phyloP scores from a whole-genome alignment of 2,329 filamentous ascomycete genomes.

The Trematosphaeria pertusa region DNA sequence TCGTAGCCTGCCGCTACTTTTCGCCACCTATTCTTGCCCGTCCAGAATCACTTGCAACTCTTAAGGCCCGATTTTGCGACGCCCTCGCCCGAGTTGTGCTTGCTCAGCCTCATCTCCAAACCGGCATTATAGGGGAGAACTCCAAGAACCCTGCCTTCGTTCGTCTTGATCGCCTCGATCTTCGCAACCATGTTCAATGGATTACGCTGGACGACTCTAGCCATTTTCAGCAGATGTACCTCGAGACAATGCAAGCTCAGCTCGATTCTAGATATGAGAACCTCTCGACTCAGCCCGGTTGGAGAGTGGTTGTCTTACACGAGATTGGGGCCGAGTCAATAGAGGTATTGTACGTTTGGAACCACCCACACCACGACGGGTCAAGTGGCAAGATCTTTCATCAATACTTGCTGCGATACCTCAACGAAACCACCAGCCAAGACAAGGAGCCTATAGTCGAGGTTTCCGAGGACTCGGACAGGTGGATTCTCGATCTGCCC shows the following conservation, averaged over 20 bases:
- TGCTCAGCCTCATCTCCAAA: slow-evolving; percentile 19
- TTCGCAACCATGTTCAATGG: slow-evolving; percentile 23
- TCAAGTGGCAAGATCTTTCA: slow-evolving; percentile 23
- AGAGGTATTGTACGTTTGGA: slow-evolving; percentile 22
- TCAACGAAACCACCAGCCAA: slow-evolving; percentile 10
- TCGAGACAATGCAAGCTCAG: slow-evolving; percentile 17
- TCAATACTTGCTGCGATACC: slow-evolving; percentile 12
- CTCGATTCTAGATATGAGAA: slow-evolving; percentile 20
- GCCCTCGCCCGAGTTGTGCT: slow-evolving; percentile 18
- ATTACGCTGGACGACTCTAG: slow-evolving; percentile 8
- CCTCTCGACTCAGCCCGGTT: slow-evolving; percentile 19
- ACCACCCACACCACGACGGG: slow-evolving; percentile 24
- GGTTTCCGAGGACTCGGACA: slow-evolving; percentile 7
- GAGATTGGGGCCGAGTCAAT: slow-evolving; percentile 4
- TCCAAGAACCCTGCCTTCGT: slow-evolving; percentile 20
- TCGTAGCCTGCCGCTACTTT: slow-evolving; percentile 60
- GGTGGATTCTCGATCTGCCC: slow-evolving; percentile 16
- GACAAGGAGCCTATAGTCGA: slow-evolving; percentile 7
- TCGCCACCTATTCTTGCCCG: slow-evolving; percentile 15
- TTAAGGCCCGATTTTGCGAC: slow-evolving; percentile 12
- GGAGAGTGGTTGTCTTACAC: slow-evolving; percentile 20
- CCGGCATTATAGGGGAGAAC: slow-evolving; percentile 17
- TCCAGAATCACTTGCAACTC: slow-evolving; percentile 12
- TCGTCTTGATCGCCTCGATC: slow-evolving; percentile 16
- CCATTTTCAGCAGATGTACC: slow-evolving; percentile 9